These are phyloP conservation scores for Tetrastigma voinierianum DNA, from an alignment of 164 flowering plant genomes.

Conservation along the genomic window DNA sequence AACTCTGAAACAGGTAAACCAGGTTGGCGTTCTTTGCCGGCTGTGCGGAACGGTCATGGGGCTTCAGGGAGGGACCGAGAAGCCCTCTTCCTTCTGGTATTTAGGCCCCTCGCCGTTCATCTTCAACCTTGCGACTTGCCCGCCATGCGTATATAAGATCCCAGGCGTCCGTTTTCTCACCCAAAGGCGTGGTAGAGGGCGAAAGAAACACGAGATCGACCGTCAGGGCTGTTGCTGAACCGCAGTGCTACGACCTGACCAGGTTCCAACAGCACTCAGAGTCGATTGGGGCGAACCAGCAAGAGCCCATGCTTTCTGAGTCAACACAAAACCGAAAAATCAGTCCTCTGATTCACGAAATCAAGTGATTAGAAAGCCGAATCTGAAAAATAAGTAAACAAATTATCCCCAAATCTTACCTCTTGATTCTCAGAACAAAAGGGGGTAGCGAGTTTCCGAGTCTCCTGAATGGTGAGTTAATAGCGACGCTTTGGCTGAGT, in stretches of 20 bases:
- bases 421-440: background rate
- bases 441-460: slow-evolving; percentile 18
- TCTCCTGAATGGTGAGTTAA: slow-evolving; percentile 18
- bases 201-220: slow-evolving; percentile 28
- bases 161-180: slow-evolving; percentile 23
- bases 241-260: slow-evolving; percentile 17
- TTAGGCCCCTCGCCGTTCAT: slow-evolving; percentile 13
- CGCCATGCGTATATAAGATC: slow-evolving; percentile 46
- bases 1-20: background rate
- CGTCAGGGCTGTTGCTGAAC: slow-evolving; percentile 33
- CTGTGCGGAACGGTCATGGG: background rate
- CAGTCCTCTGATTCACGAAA: background rate
- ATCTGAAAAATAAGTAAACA: background rate
- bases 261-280: slow-evolving; percentile 34
- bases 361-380: background rate
- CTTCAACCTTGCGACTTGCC: slow-evolving; percentile 44
- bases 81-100: slow-evolving; percentile 8
- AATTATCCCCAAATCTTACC: background rate
- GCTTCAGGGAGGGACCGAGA: slow-evolving; percentile 3
- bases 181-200: slow-evolving; percentile 39
- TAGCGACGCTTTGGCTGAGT: slow-evolving; percentile 36
- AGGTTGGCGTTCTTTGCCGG: slow-evolving; percentile 1
- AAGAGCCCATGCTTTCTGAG: slow-evolving; percentile 19
- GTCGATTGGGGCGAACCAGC: slow-evolving; percentile 54
- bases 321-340: slow-evolving; percentile 2